Percentiles rank a stretch among this genome's conserved stretches.
These are phyloP conservation scores for Astragalus membranaceus DNA, from an alignment of 306 rosid genomes.

Conservation along the genomic window DNA sequence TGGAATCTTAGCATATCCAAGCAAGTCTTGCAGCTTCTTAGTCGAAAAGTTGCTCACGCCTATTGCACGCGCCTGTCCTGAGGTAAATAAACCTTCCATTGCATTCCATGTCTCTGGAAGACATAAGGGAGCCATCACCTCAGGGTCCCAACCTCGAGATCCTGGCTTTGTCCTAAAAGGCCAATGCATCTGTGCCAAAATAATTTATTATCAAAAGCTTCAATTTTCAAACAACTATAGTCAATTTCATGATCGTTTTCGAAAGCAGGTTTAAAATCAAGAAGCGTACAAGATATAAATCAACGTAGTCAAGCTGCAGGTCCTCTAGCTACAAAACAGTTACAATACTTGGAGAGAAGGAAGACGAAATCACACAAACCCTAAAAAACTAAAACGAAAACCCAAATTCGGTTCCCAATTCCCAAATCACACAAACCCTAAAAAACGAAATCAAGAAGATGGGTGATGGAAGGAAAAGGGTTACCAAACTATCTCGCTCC, in stretches of 20 bases:
- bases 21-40: slow-evolving; percentile 67
- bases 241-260: not conserved
- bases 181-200: slow-evolving; percentile 58
- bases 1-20: slow-evolving; percentile 49
- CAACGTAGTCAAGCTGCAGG: slow-evolving; percentile 63
- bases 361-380: too few relatives aligned
- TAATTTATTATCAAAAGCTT: not conserved
- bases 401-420: too few relatives aligned
- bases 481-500: too few relatives aligned
- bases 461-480: too few relatives aligned
- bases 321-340: too few relatives aligned
- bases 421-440: too few relatives aligned
- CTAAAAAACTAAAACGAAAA: too few relatives aligned
- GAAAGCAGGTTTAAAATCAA: not conserved
- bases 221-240: too few relatives aligned
- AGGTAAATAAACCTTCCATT: slow-evolving; percentile 66
- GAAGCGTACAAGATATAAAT: slow-evolving; percentile 58
- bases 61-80: slow-evolving; percentile 61
- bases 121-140: slow-evolving; percentile 56
- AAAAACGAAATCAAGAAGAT: too few relatives aligned
- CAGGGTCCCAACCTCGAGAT: slow-evolving; percentile 46
- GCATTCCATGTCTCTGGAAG: slow-evolving; percentile 80
- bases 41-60: slow-evolving; percentile 78
- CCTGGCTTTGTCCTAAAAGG: slow-evolving; percentile 69
- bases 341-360: too few relatives aligned